These are phyloP conservation scores for Cicer arietinum DNA, from an alignment of 306 rosid genomes.

Conservation along the genomic window DNA sequence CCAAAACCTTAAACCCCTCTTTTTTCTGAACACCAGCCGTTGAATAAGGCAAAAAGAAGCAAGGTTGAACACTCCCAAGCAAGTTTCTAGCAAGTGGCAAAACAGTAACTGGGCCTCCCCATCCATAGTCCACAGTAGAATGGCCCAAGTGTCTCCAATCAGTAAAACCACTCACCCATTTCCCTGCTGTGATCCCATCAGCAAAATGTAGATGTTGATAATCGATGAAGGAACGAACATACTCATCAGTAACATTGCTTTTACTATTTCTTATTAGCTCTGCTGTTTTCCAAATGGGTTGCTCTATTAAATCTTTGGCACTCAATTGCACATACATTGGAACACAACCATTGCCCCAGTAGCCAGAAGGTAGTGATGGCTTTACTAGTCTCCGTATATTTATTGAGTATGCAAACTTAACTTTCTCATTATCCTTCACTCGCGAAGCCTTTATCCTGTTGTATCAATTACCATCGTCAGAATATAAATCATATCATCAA, in stretches of 20 bases:
- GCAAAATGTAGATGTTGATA: conserved; percentile 65
- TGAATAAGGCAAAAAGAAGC: conserved; percentile 82
- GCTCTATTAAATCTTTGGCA: conserved; percentile 56
- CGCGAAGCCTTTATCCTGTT: conserved; percentile 62
- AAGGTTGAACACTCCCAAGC: conserved; percentile 84
- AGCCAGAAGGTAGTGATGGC: conserved; percentile 67
- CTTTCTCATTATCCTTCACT: conserved; percentile 56
- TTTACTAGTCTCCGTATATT: conserved; percentile 62
- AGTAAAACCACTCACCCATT: conserved; percentile 81
- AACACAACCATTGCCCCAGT: conserved; percentile 91
- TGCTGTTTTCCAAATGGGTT: conserved; percentile 77
- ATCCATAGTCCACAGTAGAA: conserved; percentile 87
- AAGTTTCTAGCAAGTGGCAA: conserved; percentile 70
- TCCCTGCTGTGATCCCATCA: conserved; percentile 75
- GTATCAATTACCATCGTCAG: conserved; percentile 1
- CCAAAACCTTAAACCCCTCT: conserved; percentile 73
- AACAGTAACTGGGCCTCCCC: conserved; percentile 94
- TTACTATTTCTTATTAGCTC: conserved; percentile 78
- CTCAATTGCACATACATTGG: conserved; percentile 70
- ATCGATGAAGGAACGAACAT: conserved; percentile 73
- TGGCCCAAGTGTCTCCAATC: conserved; percentile 93
- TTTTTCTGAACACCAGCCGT: conserved; percentile 40
- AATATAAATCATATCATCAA: background rate
- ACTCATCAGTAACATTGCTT: conserved; percentile 64
- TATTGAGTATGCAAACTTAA: conserved; percentile 73